Conservation (phyloP, 106 monocot genomes). For the Dioscorea zingiberensis region DNA sequence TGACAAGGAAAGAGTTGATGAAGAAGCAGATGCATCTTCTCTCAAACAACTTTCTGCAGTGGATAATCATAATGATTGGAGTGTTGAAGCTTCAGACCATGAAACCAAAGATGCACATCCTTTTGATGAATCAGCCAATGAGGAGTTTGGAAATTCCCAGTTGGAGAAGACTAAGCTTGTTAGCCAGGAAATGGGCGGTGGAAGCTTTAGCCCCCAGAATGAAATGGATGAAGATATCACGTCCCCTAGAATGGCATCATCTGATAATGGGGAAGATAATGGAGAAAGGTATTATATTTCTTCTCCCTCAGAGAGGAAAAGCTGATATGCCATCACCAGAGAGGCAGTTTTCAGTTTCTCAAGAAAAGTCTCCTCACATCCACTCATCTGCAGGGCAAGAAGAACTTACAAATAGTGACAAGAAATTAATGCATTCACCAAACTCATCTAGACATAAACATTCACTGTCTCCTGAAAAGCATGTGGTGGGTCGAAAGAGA, state of each 20-base stretch:
- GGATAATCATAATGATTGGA: not conserved
- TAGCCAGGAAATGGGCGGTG: constrained; percentile 18
- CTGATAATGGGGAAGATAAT: constrained; percentile 18
- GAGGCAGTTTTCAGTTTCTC: constrained; percentile 24
- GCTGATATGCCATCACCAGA: constrained; percentile 31
- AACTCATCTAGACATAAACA: constrained; percentile 16
- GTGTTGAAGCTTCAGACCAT: not conserved
- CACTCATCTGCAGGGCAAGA: constrained; percentile 5
- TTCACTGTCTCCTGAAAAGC: constrained; percentile 33
- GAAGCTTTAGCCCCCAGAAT: constrained; percentile 1
- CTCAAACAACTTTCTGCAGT: not conserved
- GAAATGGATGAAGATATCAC: constrained; percentile 14
- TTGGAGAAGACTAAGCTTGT: constrained; percentile 12
- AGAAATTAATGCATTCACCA: constrained; percentile 17
- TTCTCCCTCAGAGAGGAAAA: constrained; percentile 23
- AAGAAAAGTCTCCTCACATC: constrained; percentile 24
- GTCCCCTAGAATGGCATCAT: not conserved
- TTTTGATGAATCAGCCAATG: constrained; percentile 5
- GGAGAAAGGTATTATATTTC: constrained; percentile 13
- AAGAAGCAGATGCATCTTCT: not conserved
- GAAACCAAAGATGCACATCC: constrained; percentile 7
- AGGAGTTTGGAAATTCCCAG: constrained; percentile 4
- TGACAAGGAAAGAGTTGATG: not conserved
- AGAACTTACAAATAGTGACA: constrained; percentile 5
- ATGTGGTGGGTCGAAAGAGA: constrained; percentile 19